phyloP scores from a whole-genome alignment of 2,329 filamentous ascomycete genomes.

The Ascomycota sp. region DNA sequence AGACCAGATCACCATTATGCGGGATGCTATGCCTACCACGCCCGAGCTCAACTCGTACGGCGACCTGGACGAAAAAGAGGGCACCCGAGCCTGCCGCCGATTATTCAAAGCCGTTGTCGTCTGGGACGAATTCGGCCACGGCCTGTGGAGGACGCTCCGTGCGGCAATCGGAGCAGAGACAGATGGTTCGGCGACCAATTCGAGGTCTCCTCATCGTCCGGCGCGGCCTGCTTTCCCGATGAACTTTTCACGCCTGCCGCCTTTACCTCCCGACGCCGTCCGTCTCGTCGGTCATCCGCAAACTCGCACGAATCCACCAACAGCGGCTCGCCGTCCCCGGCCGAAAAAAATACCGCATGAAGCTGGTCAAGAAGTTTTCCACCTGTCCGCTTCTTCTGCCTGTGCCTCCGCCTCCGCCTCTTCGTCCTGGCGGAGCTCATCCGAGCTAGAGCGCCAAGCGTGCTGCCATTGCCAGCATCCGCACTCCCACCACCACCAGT shows the following conservation, averaged over 20 bases:
- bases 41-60: conserved; percentile 14
- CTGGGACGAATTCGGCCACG: conserved; percentile 16
- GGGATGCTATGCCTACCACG: conserved; percentile 13
- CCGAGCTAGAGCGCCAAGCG: background rate
- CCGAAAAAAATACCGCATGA: background rate
- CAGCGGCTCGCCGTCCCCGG: background rate
- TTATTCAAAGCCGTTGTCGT: conserved; percentile 18
- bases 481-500: background rate
- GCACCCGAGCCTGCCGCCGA: conserved; percentile 14
- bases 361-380: conserved; percentile 1
- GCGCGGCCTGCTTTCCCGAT: background rate
- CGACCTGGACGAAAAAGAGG: conserved; percentile 12
- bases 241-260: background rate
- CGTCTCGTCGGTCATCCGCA: conserved; percentile 1
- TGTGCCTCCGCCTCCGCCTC: conserved; percentile 1
- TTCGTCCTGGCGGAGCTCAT: conserved; percentile 1
- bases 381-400: no score
- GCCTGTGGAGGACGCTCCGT: conserved; percentile 12
- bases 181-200: conserved; percentile 1
- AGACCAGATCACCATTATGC: conserved; percentile 14
- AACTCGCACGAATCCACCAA: conserved; percentile 1
- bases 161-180: conserved; percentile 4
- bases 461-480: background rate
- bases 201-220: background rate
- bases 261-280: background rate